These are phyloP conservation scores for Leccinellum luteum DNA, from an alignment of 768 basidiomycete genomes.

Conservation along the genomic window DNA sequence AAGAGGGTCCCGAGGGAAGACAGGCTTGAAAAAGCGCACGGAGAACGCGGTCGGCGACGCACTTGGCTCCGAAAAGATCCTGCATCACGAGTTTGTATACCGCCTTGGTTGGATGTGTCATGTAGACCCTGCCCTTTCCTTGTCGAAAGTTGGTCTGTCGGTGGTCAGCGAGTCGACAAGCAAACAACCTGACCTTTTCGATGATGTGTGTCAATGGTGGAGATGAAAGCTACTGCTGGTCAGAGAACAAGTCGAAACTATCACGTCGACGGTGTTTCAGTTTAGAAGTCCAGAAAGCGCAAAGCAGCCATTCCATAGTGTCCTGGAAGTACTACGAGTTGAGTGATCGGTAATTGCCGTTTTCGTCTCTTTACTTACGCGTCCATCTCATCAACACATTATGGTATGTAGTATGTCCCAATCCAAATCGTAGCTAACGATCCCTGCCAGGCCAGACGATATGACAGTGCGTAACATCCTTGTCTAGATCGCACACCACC, in stretches of 20 bases:
- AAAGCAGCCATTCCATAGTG: slow-evolving; percentile 59
- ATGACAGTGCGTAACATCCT: slow-evolving; percentile 73
- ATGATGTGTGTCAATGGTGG: slow-evolving; percentile 67
- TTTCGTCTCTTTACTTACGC: slow-evolving; percentile 28
- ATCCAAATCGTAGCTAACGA: neutral
- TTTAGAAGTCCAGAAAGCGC: no score
- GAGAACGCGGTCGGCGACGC: slow-evolving; percentile 18
- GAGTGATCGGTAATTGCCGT: no score
- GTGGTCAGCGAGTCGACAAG: neutral
- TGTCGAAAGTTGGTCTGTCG: slow-evolving; percentile 93
- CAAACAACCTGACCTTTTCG: slow-evolving; percentile 67
- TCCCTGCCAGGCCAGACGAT: slow-evolving; percentile 72
- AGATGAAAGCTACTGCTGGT: slow-evolving; percentile 87
- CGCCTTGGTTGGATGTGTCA: slow-evolving; percentile 98
- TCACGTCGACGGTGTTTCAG: no score
- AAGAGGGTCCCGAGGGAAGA: slow-evolving; percentile 75
- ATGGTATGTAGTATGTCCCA: slow-evolving; percentile 45
- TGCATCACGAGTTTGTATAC: slow-evolving; percentile 99
- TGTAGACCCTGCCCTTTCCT: slow-evolving; percentile 68
- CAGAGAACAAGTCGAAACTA: slow-evolving; percentile 30
- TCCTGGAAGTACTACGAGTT: no score
- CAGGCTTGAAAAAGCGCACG: slow-evolving; percentile 33
- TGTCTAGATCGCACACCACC: slow-evolving; percentile 12
- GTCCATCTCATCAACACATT: slow-evolving; percentile 15
- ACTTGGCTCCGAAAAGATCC: slow-evolving; percentile 93